These are phyloP conservation scores for Zymoseptoria passerinii DNA, from an alignment of 2,329 filamentous ascomycete species.

Conservation along the genomic window DNA sequence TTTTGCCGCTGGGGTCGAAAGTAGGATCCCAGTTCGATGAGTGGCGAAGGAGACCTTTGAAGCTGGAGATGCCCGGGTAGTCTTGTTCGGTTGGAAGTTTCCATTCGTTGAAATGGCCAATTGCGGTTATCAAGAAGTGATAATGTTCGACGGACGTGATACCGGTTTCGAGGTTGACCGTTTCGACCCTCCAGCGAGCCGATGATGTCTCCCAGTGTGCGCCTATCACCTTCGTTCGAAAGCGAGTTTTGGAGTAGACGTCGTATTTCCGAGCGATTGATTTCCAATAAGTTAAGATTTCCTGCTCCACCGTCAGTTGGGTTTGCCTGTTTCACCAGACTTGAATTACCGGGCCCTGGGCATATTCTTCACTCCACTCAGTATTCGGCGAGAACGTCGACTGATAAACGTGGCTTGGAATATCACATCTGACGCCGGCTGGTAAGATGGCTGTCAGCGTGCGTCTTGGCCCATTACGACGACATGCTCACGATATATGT, in stretches of 20 bases:
- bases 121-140: slow-evolving; percentile 56
- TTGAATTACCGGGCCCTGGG: slow-evolving; percentile 40
- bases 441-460: background rate
- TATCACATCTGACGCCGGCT: slow-evolving; percentile 46
- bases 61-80: slow-evolving; percentile 40
- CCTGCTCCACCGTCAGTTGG: slow-evolving; percentile 56
- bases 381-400: slow-evolving; percentile 59
- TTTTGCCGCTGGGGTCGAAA: slow-evolving; percentile 30
- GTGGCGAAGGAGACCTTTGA: slow-evolving; percentile 33
- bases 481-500: slow-evolving; percentile 8
- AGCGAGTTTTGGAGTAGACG: slow-evolving; percentile 51
- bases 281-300: slow-evolving; percentile 63
- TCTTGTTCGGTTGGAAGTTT: slow-evolving; percentile 43
- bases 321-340: slow-evolving; percentile 45
- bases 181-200: slow-evolving; percentile 50
- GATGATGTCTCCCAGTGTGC: slow-evolving; percentile 47
- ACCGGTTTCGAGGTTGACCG: slow-evolving; percentile 34
- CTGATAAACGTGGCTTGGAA: slow-evolving; percentile 63
- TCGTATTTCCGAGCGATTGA: slow-evolving; percentile 54
- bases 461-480: background rate
- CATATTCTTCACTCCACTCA: slow-evolving; percentile 61
- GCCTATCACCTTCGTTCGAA: slow-evolving; percentile 48
- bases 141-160: slow-evolving; percentile 35
- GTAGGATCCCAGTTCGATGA: slow-evolving; percentile 32
- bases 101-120: slow-evolving; percentile 60